These are phyloP conservation scores for Microcos paniculata DNA, from an alignment of 345 rosid species.

Conservation along the genomic window DNA sequence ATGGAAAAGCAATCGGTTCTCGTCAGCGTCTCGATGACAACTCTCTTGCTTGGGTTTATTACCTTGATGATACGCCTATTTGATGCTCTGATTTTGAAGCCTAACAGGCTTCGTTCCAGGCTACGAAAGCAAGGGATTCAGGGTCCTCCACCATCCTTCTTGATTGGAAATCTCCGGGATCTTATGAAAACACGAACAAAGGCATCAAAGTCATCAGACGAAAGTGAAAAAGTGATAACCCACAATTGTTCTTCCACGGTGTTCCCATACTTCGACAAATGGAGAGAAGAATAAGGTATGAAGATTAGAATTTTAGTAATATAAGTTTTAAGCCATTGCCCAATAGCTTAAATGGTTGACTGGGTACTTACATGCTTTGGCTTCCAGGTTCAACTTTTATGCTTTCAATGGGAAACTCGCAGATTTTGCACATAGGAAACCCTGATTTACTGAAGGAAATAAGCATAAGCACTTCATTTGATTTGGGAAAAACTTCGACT, in stretches of 20 bases:
- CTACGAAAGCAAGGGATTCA: too few species aligned
- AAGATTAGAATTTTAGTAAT: neutral
- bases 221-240: neutral
- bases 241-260: conserved; percentile 30
- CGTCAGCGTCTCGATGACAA: neutral
- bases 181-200: conserved; percentile 19
- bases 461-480: conserved; percentile 33
- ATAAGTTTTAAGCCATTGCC: neutral
- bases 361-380: neutral
- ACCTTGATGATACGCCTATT: neutral
- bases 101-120: conserved; percentile 26
- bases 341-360: too few species aligned
- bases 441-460: conserved; percentile 39
- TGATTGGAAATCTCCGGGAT: conserved; percentile 42
- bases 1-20: neutral
- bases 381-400: conserved; percentile 30
- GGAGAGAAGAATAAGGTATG: conserved; percentile 33
- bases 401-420: conserved; percentile 36
- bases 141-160: conserved; percentile 26
- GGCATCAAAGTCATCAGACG: neutral
- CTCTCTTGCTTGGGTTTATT: neutral
- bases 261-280: conserved; percentile 30
- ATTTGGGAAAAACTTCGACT: conserved; percentile 36
- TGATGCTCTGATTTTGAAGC: conserved; percentile 18
- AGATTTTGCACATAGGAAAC: conserved; percentile 22